A percentile compares a stretch with the other conserved stretches of the same genome.
Evolutionary conservation across 305 asterid genomes (phyloP).

Genomic region (Solanum hybrid): DNA sequence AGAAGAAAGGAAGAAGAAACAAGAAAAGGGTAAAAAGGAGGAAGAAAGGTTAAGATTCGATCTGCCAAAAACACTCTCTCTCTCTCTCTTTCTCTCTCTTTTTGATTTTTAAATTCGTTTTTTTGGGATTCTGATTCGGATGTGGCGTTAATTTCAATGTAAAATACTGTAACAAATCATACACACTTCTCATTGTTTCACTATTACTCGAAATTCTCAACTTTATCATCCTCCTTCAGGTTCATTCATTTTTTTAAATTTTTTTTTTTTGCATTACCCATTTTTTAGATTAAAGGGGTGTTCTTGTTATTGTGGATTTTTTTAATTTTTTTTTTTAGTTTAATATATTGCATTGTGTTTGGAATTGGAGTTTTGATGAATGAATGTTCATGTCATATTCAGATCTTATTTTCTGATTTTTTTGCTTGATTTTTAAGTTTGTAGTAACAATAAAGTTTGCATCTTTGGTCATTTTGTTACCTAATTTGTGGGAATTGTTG

Average conservation of each 20-base stretch:
- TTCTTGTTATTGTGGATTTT: neutral
- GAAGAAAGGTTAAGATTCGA: constrained; percentile 25
- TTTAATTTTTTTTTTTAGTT: neutral
- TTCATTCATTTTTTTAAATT: neutral
- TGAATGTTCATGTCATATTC: neutral
- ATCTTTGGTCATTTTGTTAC: neutral
- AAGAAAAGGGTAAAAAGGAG: constrained; percentile 3
- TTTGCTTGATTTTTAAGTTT: neutral
- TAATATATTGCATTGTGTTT: neutral
- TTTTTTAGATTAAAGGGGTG: neutral
- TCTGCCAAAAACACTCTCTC: constrained; percentile 1
- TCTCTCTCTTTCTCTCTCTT: neutral
- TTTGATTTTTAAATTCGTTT: neutral
- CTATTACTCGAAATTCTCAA: neutral
- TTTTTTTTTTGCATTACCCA: neutral
- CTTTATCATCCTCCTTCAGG: neutral
- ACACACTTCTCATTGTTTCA: neutral
- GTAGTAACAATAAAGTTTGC: neutral
- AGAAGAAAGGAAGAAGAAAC: constrained; percentile 1
- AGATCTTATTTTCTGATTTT: constrained; percentile 1
- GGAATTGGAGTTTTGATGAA: neutral
- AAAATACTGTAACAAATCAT: neutral
- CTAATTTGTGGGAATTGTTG: neutral
- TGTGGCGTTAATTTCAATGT: constrained; percentile 13
- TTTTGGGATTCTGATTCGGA: constrained; percentile 6